Conservation (phyloP, 2,329 filamentous ascomycete genomes). For the Phaeosphaeriaceae sp. region DNA sequence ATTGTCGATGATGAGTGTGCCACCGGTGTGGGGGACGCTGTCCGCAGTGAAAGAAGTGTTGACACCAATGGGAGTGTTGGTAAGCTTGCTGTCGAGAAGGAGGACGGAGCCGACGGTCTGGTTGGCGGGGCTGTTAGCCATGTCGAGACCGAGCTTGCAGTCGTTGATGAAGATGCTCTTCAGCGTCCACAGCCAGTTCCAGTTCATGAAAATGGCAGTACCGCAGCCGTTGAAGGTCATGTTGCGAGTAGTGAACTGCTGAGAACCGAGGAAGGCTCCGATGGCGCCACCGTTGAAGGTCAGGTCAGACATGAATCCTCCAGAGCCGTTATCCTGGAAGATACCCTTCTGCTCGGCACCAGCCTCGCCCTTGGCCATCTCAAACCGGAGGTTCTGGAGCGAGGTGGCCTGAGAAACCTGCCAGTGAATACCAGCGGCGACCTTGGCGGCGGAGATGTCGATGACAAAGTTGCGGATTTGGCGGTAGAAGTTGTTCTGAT, state of each 20-base stretch:
- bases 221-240: slow-evolving; percentile 58
- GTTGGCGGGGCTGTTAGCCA: slow-evolving; percentile 61
- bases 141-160: slow-evolving; percentile 57
- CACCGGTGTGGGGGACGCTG: slow-evolving; percentile 73
- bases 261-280: slow-evolving; percentile 67
- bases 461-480: slow-evolving; percentile 63
- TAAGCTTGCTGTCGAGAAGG: slow-evolving; percentile 80
- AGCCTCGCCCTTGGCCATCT: slow-evolving; percentile 57
- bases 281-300: slow-evolving; percentile 67
- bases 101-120: slow-evolving; percentile 88
- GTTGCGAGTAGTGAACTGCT: slow-evolving; percentile 66
- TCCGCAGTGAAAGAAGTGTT: slow-evolving; percentile 77
- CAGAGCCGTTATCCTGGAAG: slow-evolving; percentile 67
- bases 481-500: slow-evolving; percentile 64
- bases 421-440: slow-evolving; percentile 67
- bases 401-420: slow-evolving; percentile 71
- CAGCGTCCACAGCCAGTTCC: slow-evolving; percentile 62
- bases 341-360: slow-evolving; percentile 63
- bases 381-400: slow-evolving; percentile 68
- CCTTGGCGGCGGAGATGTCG: slow-evolving; percentile 52
- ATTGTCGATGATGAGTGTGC: slow-evolving; percentile 85
- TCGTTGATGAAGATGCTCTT: slow-evolving; percentile 55
- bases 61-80: slow-evolving; percentile 77
- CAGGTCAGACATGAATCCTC: slow-evolving; percentile 66
- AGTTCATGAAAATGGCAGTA: slow-evolving; percentile 62